Conservation (phyloP, 2,329 filamentous ascomycete genomes). For the Thielaviopsis punctulata region DNA sequence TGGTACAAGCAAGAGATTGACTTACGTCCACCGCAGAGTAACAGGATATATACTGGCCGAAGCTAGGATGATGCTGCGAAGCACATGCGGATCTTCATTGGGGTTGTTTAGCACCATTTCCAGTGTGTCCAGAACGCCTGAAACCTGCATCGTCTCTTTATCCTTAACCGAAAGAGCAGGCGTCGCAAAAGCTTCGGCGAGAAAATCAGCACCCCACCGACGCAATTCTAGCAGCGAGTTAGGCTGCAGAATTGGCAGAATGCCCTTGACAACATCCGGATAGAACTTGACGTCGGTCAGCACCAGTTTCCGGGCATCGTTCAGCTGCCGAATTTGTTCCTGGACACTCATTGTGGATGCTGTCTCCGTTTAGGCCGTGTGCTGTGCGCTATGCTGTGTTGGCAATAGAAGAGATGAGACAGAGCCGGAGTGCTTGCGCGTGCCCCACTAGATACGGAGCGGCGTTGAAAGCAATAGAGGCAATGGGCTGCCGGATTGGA, state of each 20-base stretch:
- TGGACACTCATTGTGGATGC: slow-evolving; percentile 41
- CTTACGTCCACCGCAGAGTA: slow-evolving; percentile 87
- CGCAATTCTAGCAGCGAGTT: slow-evolving; percentile 62
- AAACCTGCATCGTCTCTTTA: slow-evolving; percentile 65
- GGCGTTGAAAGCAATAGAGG: not conserved
- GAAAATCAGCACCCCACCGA: slow-evolving; percentile 90
- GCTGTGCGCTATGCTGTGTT: not conserved
- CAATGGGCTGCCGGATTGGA: not conserved
- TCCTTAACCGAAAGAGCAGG: slow-evolving; percentile 61
- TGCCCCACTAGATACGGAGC: not conserved
- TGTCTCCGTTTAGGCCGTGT: slow-evolving; percentile 24
- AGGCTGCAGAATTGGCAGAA: slow-evolving; percentile 77
- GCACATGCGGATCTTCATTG: slow-evolving; percentile 61
- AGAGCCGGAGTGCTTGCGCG: no score
- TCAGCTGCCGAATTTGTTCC: slow-evolving; percentile 73
- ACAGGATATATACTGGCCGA: slow-evolving; percentile 86
- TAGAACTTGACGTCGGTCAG: slow-evolving; percentile 79
- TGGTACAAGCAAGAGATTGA: slow-evolving; percentile 21
- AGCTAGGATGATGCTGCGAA: slow-evolving; percentile 75
- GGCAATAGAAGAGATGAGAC: not conserved
- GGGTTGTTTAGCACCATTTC: slow-evolving; percentile 50
- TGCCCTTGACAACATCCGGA: slow-evolving; percentile 75
- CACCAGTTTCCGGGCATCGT: slow-evolving; percentile 78
- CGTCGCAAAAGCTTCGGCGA: slow-evolving; percentile 89
- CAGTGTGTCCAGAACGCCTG: slow-evolving; percentile 57